Conservation (phyloP, 2,329 filamentous ascomycete genomes). For the Myriosclerotinia scirpicola region DNA sequence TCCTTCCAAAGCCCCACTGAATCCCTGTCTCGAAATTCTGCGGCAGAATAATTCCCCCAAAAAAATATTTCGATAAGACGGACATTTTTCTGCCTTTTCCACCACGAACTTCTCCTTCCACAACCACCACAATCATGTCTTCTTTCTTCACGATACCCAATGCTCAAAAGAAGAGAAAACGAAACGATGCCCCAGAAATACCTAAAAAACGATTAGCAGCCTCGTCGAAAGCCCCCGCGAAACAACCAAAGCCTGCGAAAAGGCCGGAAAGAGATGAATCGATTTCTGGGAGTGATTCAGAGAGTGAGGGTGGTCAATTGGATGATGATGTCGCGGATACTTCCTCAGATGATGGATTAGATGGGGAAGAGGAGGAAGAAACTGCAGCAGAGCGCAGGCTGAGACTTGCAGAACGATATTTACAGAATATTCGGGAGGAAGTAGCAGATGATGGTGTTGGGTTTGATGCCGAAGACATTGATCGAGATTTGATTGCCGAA, state of each 20-base stretch:
- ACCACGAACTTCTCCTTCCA: background rate
- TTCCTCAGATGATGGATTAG: conserved; percentile 57
- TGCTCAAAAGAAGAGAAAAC: conserved; percentile 88
- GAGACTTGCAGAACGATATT: conserved; percentile 85
- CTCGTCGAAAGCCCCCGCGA: conserved; percentile 37
- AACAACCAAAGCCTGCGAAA: conserved; percentile 45
- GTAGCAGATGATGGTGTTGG: conserved; percentile 68
- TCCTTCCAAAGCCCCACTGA: conserved; percentile 3
- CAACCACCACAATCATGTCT: conserved; percentile 60
- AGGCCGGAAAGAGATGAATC: conserved; percentile 56
- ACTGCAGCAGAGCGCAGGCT: conserved; percentile 86
- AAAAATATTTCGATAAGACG: conserved; percentile 24
- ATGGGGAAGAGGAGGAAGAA: conserved; percentile 66
- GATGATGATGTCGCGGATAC: conserved; percentile 54
- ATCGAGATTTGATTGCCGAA: conserved; percentile 88
- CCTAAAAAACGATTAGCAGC: conserved; percentile 61
- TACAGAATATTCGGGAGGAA: conserved; percentile 84
- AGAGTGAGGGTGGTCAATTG: conserved; percentile 58
- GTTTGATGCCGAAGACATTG: conserved; percentile 92
- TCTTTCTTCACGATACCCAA: conserved; percentile 93
- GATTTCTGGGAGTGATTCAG: conserved; percentile 82
- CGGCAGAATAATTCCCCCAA: conserved; percentile 27
- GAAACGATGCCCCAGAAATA: conserved; percentile 53
- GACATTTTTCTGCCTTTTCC: conserved; percentile 22
- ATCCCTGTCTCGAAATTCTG: conserved; percentile 25